Percentiles rank a stretch among this genome's conserved stretches.
Evolutionary conservation across 495 filamentous ascomycete genomes (phyloP).

Genomic region (Chlorociboria aeruginascens): DNA sequence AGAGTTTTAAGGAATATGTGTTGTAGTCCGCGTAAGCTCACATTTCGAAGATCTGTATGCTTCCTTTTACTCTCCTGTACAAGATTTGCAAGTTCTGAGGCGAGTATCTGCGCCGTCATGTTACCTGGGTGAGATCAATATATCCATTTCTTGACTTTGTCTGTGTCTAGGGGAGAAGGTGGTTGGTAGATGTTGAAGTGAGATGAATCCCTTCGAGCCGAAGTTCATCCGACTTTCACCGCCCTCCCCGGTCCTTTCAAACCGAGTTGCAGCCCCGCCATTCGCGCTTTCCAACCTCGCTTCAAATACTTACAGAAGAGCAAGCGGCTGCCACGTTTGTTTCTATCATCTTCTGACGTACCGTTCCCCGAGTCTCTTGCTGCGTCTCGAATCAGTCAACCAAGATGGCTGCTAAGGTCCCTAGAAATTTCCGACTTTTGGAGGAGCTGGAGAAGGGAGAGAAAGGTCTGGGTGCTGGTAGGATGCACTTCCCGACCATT

Average conservation of each 20-base stretch:
- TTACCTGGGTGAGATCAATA: conserved; percentile 26
- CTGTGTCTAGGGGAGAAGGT: conserved; percentile 1
- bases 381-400: background rate
- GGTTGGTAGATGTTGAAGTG: background rate
- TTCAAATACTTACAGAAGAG: background rate
- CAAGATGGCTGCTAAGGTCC: conserved; percentile 72
- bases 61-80: conserved; percentile 94
- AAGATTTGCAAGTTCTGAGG: conserved; percentile 78
- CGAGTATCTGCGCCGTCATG: conserved; percentile 90
- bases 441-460: conserved; percentile 99
- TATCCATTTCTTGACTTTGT: conserved; percentile 9
- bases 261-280: background rate
- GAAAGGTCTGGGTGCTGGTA: conserved; percentile 91
- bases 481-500: background rate
- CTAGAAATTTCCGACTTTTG: conserved; percentile 87
- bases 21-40: conserved; percentile 25
- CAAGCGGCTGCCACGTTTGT: background rate
- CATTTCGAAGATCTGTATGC: conserved; percentile 76
- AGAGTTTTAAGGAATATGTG: background rate
- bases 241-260: too few relatives aligned
- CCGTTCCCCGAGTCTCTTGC: background rate
- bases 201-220: conserved; percentile 6
- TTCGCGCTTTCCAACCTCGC: background rate
- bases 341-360: background rate
- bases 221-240: conserved; percentile 6